Percentiles rank a stretch among this genome's conserved stretches.
Evolutionary conservation across 2,329 filamentous ascomycete genomes (phyloP).

Genomic region (Paecilomyces niveus): DNA sequence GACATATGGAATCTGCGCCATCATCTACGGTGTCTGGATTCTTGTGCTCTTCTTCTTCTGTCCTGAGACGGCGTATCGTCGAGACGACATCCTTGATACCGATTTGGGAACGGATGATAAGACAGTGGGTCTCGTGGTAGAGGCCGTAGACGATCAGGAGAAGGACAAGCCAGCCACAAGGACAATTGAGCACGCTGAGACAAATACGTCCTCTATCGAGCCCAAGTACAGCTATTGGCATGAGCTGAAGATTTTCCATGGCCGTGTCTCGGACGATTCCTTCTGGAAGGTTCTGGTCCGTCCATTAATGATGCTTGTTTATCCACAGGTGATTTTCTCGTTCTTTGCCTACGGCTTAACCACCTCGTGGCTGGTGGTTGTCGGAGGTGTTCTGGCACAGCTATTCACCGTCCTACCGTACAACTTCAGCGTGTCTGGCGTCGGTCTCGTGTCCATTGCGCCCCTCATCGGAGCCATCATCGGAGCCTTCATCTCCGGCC

Average conservation of each 20-base stretch:
- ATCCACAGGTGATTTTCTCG: slow-evolving; percentile 19
- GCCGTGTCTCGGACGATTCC: slow-evolving; percentile 9
- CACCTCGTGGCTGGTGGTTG: slow-evolving; percentile 19
- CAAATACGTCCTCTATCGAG: slow-evolving; percentile 2
- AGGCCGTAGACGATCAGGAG: not conserved
- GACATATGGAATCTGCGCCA: slow-evolving; percentile 35
- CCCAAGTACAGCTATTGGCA: slow-evolving; percentile 10
- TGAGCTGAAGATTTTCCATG: slow-evolving; percentile 12
- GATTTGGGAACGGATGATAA: slow-evolving; percentile 7
- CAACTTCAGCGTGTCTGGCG: slow-evolving; percentile 17
- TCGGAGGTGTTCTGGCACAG: slow-evolving; percentile 17
- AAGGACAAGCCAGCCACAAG: not conserved
- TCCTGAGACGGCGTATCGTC: slow-evolving; percentile 17
- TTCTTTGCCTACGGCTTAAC: slow-evolving; percentile 18
- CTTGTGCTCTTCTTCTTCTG: slow-evolving; percentile 18
- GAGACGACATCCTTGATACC: slow-evolving; percentile 14
- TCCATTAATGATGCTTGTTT: slow-evolving; percentile 24
- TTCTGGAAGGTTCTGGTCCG: slow-evolving; percentile 18
- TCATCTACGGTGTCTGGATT: slow-evolving; percentile 22
- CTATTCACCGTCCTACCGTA: slow-evolving; percentile 22
- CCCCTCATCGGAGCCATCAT: not conserved
- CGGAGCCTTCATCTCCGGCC: not conserved
- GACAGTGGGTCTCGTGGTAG: slow-evolving; percentile 1
- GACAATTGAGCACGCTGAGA: not conserved
- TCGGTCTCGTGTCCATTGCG: slow-evolving; percentile 7